A percentile compares a stretch with the other conserved stretches of the same genome.
phyloP scores from a whole-genome alignment of 1,284 basidiomycete genomes.

The Fistulina hepatica region DNA sequence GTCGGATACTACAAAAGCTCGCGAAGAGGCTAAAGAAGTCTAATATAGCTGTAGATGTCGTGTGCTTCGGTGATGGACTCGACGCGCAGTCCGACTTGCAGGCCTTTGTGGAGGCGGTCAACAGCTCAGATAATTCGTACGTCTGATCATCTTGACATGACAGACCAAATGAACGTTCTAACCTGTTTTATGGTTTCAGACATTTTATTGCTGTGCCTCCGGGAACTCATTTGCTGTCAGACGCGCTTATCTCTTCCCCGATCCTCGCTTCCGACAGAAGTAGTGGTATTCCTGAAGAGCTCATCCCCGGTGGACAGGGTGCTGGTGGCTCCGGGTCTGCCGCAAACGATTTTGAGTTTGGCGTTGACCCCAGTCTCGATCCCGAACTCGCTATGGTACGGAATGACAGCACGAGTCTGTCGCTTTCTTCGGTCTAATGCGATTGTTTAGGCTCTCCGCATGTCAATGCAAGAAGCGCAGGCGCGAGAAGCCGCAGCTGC shows the following conservation, averaged over 20 bases:
- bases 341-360: slow-evolving; percentile 70
- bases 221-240: slow-evolving; percentile 73
- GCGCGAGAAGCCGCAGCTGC: slow-evolving; percentile 71
- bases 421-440: neutral
- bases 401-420: slow-evolving; percentile 4
- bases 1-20: slow-evolving; percentile 72
- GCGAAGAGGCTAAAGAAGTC: slow-evolving; percentile 99
- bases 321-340: slow-evolving; percentile 34
- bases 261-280: slow-evolving; percentile 76
- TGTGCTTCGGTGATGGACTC: slow-evolving; percentile 70
- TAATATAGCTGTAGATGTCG: slow-evolving; percentile 91
- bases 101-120: slow-evolving; percentile 70
- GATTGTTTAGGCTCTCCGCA: slow-evolving; percentile 70
- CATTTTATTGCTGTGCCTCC: slow-evolving; percentile 79
- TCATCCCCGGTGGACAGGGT: slow-evolving; percentile 33
- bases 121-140: slow-evolving; percentile 75
- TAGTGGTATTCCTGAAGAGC: slow-evolving; percentile 51
- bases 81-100: slow-evolving; percentile 53
- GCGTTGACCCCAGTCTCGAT: slow-evolving; percentile 89
- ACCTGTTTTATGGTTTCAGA: slow-evolving; percentile 36
- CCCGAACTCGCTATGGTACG: slow-evolving; percentile 94
- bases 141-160: slow-evolving; percentile 20
- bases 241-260: slow-evolving; percentile 71
- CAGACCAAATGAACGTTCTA: slow-evolving; percentile 2
- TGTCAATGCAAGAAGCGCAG: slow-evolving; percentile 96